Evolutionary conservation across 2,329 filamentous ascomycete genomes (phyloP), one percentile per base, ranked within the genome.

Genomic region (Phaeoacremonium minimum): DNA sequence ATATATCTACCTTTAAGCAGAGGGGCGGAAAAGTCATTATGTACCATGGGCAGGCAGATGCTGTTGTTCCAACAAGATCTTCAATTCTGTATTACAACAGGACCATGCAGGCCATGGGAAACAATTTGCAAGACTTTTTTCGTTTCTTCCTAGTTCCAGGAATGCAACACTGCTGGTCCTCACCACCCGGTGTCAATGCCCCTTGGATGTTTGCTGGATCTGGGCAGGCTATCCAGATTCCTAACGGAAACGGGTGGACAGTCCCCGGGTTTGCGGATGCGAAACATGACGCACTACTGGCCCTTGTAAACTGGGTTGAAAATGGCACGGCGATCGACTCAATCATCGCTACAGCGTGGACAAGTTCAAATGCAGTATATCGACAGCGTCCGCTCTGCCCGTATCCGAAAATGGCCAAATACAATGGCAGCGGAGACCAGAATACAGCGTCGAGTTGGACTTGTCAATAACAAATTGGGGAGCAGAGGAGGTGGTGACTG

Each of bases 131-230:
- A 7, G 62, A 67, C 14, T 66, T 69, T 48, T 77, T 68, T 54
- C 45, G 51, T 5, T 62, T 69, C 45, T 71, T 71, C 48, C 53
- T 55, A 6, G 60, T 71, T 28, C 63, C 64, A 7, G 67, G 66
- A 1, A 70, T 70, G 65, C 49, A 40, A 1, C 67, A 71, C 46
- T 73, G 69, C 43, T 46, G 44, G 12, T 9, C 5, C 6, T 16
- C 30, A 4, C n/a, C n/a, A n/a, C n/a, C n/a, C n/a, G 30, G 19
- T 13, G 35, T 18, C 12, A 30, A 36, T 28, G 33, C 38, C 4
- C 38, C 38, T 3, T 40, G 38, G 33, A 30, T 16, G 18, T 33
- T 40, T 7, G 33, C 18, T 15, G 38, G 33, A 13, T 18, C 31
- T 22, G 29, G 30, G 8, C 37, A 40, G 39, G 46, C 15, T 44